Base-by-base conservation (phyloP, 805 yeast species). In the Millerago galiae region DNA sequence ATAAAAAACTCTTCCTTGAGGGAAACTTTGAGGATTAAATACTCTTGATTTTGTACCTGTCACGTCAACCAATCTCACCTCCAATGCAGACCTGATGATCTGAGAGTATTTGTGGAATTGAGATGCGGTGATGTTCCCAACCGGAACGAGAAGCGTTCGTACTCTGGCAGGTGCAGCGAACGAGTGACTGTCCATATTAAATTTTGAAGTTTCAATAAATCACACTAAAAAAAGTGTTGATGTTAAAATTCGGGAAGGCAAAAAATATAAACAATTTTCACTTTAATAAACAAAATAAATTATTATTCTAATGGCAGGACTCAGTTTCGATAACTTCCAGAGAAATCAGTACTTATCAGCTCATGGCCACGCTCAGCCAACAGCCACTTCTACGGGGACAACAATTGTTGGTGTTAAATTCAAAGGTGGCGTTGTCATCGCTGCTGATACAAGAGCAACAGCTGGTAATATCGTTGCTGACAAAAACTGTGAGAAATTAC, bases 381-480 rank as follows among this genome's bases (percentile, higher is more conserved):
- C 73, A 50, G 95, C 96, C 30, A 93, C 99, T 1, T 88, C 97
- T 17, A 93, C 99, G 2, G 99, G 99, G 70, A 93, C 99, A n/a
- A 93, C 99, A 0, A 93, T 93, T 69, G 99, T 93, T 18, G 99
- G 99, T 40, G 86, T 95, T 61, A 85, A 83, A 59, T 91, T 84
- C 65, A 71, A 85, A 41, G 91, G 88, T 47, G 99, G 99, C 55
- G 99, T 91, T 25, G 88, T 93, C 32, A 88, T 93, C 65, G 98
- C 99, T 11, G 99, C 99, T 9, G 99, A 93, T 71, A 93, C 99
- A 16, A 82, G 99, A 67, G 97, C 99, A 43, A 93, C 99, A 3
- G 83, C 93, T 30, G 99, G 99, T 12, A 83, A 82, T 45, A 88
- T 93, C 54, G 98, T 93, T 29, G 99, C 99, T 8, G 98, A 93